Percentiles rank a stretch among this genome's conserved stretches.
phyloP scores from a whole-genome alignment of 148 eudicot species.

The Linanthus parryae region DNA sequence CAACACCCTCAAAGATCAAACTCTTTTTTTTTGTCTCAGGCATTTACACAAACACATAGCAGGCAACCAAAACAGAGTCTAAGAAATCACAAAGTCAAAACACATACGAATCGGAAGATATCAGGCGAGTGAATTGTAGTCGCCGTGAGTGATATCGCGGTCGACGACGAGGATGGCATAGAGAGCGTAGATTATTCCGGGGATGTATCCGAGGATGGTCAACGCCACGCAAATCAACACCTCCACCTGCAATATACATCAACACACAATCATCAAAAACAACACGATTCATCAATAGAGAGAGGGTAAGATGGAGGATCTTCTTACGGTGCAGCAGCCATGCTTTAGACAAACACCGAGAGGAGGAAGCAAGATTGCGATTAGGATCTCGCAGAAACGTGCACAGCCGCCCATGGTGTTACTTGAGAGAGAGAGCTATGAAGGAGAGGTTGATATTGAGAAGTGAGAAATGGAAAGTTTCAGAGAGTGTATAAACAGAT shows the following conservation, averaged over 20 bases:
- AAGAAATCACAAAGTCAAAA: too few species aligned
- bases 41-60: too few species aligned
- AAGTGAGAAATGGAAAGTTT: too few species aligned
- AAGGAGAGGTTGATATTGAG: too few species aligned
- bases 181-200: constrained; percentile 77
- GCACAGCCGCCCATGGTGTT: constrained; percentile 17
- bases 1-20: too few species aligned
- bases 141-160: constrained; percentile 28
- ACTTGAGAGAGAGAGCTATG: background rate
- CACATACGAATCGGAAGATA: too few species aligned
- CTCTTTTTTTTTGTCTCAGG: too few species aligned
- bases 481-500: too few species aligned
- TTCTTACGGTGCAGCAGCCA: constrained; percentile 41
- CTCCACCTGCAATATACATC: constrained; percentile 50
- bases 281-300: background rate
- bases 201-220: constrained; percentile 77
- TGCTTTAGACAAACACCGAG: constrained; percentile 45
- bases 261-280: too few species aligned
- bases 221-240: constrained; percentile 66
- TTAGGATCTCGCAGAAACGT: constrained; percentile 27
- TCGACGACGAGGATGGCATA: constrained; percentile 61
- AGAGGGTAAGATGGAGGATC: background rate
- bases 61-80: too few species aligned
- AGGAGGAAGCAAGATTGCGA: constrained; percentile 43
- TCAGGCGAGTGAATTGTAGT: constrained; percentile 29